A percentile compares a stretch with the other conserved stretches of the same genome.
These are phyloP conservation scores for Stentor coeruleus DNA, from an alignment of 73 alveolate species.

Conservation along the genomic window DNA sequence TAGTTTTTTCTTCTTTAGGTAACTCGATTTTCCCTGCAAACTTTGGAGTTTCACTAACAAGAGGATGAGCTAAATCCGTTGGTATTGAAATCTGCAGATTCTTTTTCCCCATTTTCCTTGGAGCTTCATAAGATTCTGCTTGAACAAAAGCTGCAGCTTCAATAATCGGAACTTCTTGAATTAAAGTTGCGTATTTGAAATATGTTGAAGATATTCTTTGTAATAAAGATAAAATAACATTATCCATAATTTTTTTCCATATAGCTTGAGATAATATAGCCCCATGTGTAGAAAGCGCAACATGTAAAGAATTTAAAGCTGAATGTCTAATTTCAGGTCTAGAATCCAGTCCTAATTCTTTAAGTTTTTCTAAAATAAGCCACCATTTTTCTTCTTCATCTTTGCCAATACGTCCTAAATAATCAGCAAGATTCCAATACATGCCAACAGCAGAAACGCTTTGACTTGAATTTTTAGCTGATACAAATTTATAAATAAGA, in stretches of 20 bases:
- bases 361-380: slow-evolving; percentile 26
- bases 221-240: slow-evolving; percentile 10
- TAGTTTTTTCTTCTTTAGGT: slow-evolving; percentile 6
- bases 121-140: background rate
- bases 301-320: slow-evolving; percentile 33
- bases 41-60: slow-evolving; percentile 19
- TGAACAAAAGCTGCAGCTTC: background rate
- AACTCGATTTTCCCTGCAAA: slow-evolving; percentile 9
- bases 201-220: slow-evolving; percentile 13
- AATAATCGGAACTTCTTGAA: slow-evolving; percentile 15
- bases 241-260: slow-evolving; percentile 33
- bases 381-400: slow-evolving; percentile 20
- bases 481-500: slow-evolving; percentile 43
- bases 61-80: slow-evolving; percentile 1
- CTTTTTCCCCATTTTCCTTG: slow-evolving; percentile 1
- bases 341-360: slow-evolving; percentile 35
- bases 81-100: slow-evolving; percentile 14
- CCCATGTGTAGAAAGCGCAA: slow-evolving; percentile 44
- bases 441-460: slow-evolving; percentile 49
- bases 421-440: slow-evolving; percentile 57
- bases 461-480: slow-evolving; percentile 43
- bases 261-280: background rate
- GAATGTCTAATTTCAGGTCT: slow-evolving; percentile 49
- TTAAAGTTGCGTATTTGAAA: background rate
- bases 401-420: slow-evolving; percentile 26